Percentiles rank a stretch among this genome's conserved stretches.
Evolutionary conservation across 2,329 filamentous ascomycete genomes (phyloP).

Genomic region (Epichloe gansuensis): DNA sequence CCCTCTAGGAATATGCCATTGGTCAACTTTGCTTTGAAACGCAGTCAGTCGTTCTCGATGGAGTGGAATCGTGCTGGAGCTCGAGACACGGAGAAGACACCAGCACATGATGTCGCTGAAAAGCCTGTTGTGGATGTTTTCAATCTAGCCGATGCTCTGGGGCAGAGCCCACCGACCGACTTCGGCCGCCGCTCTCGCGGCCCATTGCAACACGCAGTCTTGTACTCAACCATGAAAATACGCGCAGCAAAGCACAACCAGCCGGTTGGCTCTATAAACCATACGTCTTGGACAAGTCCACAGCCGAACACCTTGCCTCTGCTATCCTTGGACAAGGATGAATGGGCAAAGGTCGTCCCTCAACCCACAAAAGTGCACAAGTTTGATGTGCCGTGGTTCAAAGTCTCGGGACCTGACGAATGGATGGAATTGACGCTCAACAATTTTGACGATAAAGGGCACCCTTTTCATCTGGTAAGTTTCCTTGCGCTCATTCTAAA

Average conservation of each 20-base stretch:
- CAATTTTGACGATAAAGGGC: slow-evolving; percentile 35
- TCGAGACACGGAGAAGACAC: neutral
- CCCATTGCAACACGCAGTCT: slow-evolving; percentile 8
- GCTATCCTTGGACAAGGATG: slow-evolving; percentile 6
- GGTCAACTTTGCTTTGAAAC: slow-evolving; percentile 11
- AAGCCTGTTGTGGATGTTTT: neutral
- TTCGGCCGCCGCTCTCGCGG: neutral
- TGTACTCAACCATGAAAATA: slow-evolving; percentile 12
- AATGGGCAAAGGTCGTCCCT: slow-evolving; percentile 8
- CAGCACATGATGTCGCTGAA: neutral
- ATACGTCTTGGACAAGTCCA: slow-evolving; percentile 10
- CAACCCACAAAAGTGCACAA: slow-evolving; percentile 9
- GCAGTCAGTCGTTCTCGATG: slow-evolving; percentile 10
- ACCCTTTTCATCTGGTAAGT: slow-evolving; percentile 36
- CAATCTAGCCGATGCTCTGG: slow-evolving; percentile 1
- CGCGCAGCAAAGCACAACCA: slow-evolving; percentile 10
- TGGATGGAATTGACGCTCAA: slow-evolving; percentile 39
- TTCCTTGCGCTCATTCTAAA: neutral
- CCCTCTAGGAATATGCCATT: slow-evolving; percentile 11
- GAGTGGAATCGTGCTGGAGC: neutral
- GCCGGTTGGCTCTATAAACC: slow-evolving; percentile 13
- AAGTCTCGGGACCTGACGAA: slow-evolving; percentile 9
- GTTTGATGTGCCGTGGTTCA: slow-evolving; percentile 10
- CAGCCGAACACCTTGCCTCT: slow-evolving; percentile 7
- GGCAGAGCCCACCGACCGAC: neutral